These are phyloP conservation scores for Epichloe gansuensis DNA, from an alignment of 2,329 filamentous ascomycete genomes.

Conservation along the genomic window DNA sequence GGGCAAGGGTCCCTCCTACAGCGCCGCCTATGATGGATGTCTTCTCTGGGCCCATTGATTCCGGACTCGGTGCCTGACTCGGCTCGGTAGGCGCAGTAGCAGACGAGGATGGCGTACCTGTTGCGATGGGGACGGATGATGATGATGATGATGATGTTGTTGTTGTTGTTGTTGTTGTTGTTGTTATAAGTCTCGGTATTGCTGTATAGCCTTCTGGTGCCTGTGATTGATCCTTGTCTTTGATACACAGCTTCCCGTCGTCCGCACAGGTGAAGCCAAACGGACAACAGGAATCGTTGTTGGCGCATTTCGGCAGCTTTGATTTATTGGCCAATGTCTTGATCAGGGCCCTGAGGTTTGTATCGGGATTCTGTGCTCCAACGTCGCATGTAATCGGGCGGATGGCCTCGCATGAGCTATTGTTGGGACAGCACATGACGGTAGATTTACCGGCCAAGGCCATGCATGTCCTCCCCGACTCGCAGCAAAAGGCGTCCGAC, in stretches of 20 bases:
- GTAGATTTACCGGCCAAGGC: slow-evolving; percentile 52
- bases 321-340: slow-evolving; percentile 53
- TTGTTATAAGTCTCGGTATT: slow-evolving; percentile 10
- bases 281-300: slow-evolving; percentile 48
- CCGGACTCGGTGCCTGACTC: slow-evolving; percentile 3
- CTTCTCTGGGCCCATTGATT: slow-evolving; percentile 18
- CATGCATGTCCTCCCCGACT: slow-evolving; percentile 40
- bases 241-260: slow-evolving; percentile 34
- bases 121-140: slow-evolving; percentile 9
- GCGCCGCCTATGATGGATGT: slow-evolving; percentile 35
- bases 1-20: slow-evolving; percentile 31
- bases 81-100: slow-evolving; percentile 3
- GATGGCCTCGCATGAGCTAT: slow-evolving; percentile 46
- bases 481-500: slow-evolving; percentile 57
- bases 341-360: slow-evolving; percentile 44
- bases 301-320: slow-evolving; percentile 44
- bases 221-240: slow-evolving; percentile 36
- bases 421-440: slow-evolving; percentile 56
- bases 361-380: slow-evolving; percentile 44
- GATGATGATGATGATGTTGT: slow-evolving; percentile 5
- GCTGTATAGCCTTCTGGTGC: slow-evolving; percentile 19
- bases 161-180: slow-evolving; percentile 4
- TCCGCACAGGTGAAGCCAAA: slow-evolving; percentile 55
- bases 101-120: neutral
- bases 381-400: slow-evolving; percentile 53